A percentile compares a stretch with the other conserved stretches of the same genome.
phyloP scores from a whole-genome alignment of 2,329 filamentous ascomycete genomes.

The Tolypocladium capitatum region DNA sequence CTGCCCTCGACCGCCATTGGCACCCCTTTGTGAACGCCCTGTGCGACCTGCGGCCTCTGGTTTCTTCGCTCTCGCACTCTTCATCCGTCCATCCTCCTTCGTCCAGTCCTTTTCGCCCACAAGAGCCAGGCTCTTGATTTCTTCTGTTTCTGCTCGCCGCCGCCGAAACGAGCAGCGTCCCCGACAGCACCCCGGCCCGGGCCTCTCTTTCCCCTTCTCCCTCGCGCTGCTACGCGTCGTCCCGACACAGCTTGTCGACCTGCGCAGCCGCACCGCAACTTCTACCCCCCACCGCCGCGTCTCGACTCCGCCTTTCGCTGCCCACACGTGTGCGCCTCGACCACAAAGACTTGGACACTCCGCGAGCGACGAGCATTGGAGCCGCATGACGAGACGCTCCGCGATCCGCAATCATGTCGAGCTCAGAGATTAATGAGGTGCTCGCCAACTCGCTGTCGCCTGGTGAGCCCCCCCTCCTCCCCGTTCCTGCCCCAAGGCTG shows the following conservation, averaged over 20 bases:
- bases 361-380: constrained; percentile 11
- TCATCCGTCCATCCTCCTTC: constrained; percentile 1
- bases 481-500: constrained; percentile 1
- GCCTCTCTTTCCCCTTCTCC: constrained; percentile 7
- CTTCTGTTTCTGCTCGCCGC: background rate
- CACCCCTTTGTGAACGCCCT: constrained; percentile 2
- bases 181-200: background rate
- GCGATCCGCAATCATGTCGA: constrained; percentile 43
- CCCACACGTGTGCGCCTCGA: constrained; percentile 17
- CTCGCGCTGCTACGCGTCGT: constrained; percentile 5
- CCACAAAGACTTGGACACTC: constrained; percentile 3
- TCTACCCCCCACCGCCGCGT: constrained; percentile 1
- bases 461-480: constrained; percentile 47
- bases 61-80: background rate
- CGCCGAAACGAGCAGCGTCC: background rate
- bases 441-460: constrained; percentile 92
- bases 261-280: background rate
- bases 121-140: constrained; percentile 1
- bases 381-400: constrained; percentile 23
- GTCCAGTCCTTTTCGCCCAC: constrained; percentile 2
- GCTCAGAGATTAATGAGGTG: constrained; percentile 93
- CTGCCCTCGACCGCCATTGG: background rate
- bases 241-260: background rate
- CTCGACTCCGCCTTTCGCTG: constrained; percentile 14
- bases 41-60: constrained; percentile 1